These are phyloP conservation scores for Thalassia testudinum DNA, from an alignment of 116 monocot genomes.

Conservation along the genomic window DNA sequence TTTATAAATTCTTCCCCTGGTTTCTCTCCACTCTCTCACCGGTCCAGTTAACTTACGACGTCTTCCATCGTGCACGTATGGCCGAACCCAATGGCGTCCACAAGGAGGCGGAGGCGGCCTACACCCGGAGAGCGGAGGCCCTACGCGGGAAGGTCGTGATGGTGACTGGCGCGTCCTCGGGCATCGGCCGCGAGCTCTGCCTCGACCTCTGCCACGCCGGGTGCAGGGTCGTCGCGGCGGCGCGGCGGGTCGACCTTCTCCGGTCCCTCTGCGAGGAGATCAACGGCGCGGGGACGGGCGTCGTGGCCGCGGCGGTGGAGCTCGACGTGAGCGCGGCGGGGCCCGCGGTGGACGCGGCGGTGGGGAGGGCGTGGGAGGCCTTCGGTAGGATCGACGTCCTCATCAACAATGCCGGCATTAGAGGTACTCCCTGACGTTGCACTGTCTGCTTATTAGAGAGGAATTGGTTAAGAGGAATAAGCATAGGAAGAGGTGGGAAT, in stretches of 20 bases:
- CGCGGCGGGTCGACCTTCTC: constrained; percentile 11
- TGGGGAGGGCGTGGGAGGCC: constrained; percentile 39
- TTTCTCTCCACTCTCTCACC: too few species aligned
- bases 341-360: constrained; percentile 22
- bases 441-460: too few species aligned
- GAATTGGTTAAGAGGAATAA: too few species aligned
- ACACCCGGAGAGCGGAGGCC: neutral
- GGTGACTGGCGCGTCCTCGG: constrained; percentile 19
- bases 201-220: constrained; percentile 12
- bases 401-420: constrained; percentile 50
- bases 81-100: too few species aligned
- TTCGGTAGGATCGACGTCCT: constrained; percentile 51
- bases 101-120: too few species aligned
- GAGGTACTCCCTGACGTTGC: constrained; percentile 25
- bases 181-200: constrained; percentile 18
- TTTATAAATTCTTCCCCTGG: too few species aligned
- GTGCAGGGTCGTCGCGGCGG: constrained; percentile 13
- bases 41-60: too few species aligned
- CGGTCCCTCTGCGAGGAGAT: constrained; percentile 12
- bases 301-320: constrained; percentile 21
- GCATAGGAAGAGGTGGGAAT: too few species aligned
- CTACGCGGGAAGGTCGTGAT: constrained; percentile 13
- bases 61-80: too few species aligned
- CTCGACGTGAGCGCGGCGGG: constrained; percentile 27
- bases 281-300: neutral